These are phyloP conservation scores for Colletotrichum musae DNA, from an alignment of 2,329 filamentous ascomycete species.

Conservation along the genomic window DNA sequence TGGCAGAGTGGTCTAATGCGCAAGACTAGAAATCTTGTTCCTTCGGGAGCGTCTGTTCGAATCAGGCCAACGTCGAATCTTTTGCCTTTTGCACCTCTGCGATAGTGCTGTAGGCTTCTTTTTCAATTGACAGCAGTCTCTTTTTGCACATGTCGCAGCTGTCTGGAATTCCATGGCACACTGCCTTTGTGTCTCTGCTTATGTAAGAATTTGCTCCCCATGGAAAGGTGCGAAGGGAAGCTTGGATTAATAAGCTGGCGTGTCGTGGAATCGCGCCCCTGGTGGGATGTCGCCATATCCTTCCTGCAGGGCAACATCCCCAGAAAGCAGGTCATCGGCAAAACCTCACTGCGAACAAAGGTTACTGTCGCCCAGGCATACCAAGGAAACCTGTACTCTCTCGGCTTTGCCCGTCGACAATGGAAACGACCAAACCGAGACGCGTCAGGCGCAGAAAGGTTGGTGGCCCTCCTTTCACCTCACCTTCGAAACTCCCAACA, in stretches of 20 bases:
- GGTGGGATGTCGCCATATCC: neutral
- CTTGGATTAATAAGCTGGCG: slow-evolving; percentile 1
- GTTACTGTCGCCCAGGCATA: neutral
- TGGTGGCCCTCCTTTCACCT: neutral
- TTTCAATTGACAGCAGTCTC: neutral
- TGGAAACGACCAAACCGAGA: slow-evolving; percentile 20
- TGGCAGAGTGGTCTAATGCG: slow-evolving; percentile 35
- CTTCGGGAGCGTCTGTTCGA: slow-evolving; percentile 35
- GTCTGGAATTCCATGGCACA: neutral
- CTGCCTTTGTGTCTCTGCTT: neutral
- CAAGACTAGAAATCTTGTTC: slow-evolving; percentile 36
- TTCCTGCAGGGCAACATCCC: neutral
- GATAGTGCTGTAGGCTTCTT: neutral
- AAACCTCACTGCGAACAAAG: too few relatives aligned
- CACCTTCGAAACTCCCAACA: too few relatives aligned
- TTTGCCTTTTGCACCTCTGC: neutral
- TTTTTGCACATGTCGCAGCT: neutral
- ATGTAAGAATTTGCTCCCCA: neutral
- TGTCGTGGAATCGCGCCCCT: neutral
- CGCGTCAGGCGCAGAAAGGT: slow-evolving; percentile 33
- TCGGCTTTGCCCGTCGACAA: neutral
- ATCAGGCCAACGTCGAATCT: slow-evolving; percentile 27
- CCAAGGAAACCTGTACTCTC: neutral
- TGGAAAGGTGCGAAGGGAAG: too few relatives aligned
- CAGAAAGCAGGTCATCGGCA: too few relatives aligned